Evolutionary conservation across 768 basidiomycete genomes (phyloP).

Genomic region (Punctularia strigosozonata): DNA sequence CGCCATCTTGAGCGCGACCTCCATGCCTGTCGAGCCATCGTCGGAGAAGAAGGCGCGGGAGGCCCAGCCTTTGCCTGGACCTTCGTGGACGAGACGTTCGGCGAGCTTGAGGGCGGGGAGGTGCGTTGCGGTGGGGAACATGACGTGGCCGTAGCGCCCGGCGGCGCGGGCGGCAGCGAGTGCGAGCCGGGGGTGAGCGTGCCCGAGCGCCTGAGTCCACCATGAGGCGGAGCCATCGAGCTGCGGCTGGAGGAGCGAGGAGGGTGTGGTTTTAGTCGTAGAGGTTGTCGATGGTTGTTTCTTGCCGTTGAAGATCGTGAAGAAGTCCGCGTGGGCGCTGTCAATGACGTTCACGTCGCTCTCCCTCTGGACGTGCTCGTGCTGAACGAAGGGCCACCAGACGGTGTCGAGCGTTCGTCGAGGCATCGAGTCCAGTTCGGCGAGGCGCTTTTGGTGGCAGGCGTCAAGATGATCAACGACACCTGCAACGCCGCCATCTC

Average conservation of each 20-base stretch:
- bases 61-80: constrained; percentile 88
- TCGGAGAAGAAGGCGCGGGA: constrained; percentile 87
- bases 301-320: constrained; percentile 49
- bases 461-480: constrained; percentile 49
- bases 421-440: constrained; percentile 69
- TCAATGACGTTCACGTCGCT: constrained; percentile 84
- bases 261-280: constrained; percentile 9
- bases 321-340: constrained; percentile 80
- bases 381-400: constrained; percentile 99
- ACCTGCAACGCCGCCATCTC: constrained; percentile 27
- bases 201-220: constrained; percentile 95
- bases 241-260: constrained; percentile 42
- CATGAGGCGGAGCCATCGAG: constrained; percentile 93
- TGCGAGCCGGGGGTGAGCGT: constrained; percentile 63
- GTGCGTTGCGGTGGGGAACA: constrained; percentile 86
- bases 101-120: constrained; percentile 76
- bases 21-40: constrained; percentile 93
- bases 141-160: constrained; percentile 93
- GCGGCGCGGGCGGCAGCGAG: constrained; percentile 83
- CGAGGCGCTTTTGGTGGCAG: constrained; percentile 53
- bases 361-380: constrained; percentile 54
- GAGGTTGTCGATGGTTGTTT: constrained; percentile 3
- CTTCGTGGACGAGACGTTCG: constrained; percentile 59
- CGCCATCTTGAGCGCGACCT: constrained; percentile 97
- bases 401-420: constrained; percentile 61